phyloP scores from a whole-genome alignment of 805 yeast species.

The Nakazawaea laoshanensis region DNA sequence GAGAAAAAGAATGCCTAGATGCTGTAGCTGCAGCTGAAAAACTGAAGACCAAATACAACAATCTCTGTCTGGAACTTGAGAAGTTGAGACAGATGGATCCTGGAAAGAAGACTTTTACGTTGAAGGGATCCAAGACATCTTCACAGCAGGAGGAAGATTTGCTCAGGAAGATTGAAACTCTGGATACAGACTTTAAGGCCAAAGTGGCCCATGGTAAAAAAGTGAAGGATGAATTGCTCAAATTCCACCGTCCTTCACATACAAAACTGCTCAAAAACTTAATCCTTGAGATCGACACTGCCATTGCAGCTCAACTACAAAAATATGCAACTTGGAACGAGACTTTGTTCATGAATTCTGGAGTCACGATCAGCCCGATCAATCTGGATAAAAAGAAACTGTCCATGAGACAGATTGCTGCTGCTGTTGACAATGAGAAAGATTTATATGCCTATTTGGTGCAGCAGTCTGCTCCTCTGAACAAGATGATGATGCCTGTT shows the following conservation, averaged over 20 bases:
- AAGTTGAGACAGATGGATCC: conserved; percentile 71
- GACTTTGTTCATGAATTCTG: conserved; percentile 73
- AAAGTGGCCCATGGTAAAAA: conserved; percentile 68
- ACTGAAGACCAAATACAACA: conserved; percentile 71
- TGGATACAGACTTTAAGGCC: conserved; percentile 80
- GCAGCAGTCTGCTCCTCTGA: conserved; percentile 21
- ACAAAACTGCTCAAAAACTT: conserved; percentile 66
- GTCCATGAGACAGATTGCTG: conserved; percentile 75
- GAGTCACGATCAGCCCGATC: conserved; percentile 75
- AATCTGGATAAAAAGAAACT: conserved; percentile 37
- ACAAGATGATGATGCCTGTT: conserved; percentile 49
- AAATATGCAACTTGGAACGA: conserved; percentile 86
- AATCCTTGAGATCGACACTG: conserved; percentile 82
- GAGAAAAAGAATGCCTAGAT: conserved; percentile 80
- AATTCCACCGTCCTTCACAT: conserved; percentile 68
- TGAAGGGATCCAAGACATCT: conserved; percentile 71
- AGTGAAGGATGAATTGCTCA: conserved; percentile 62
- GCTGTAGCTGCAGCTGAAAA: conserved; percentile 81
- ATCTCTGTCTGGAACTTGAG: conserved; percentile 81
- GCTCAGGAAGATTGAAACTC: conserved; percentile 66
- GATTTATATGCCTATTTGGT: conserved; percentile 68
- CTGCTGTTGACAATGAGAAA: conserved; percentile 73
- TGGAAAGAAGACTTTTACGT: conserved; percentile 69
- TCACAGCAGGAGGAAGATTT: conserved; percentile 90
- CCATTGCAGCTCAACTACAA: conserved; percentile 79